A percentile compares a stretch with the other conserved stretches of the same genome.
Evolutionary conservation across 1,139 yeast species (phyloP).

Genomic region (Candida labiduridarum): DNA sequence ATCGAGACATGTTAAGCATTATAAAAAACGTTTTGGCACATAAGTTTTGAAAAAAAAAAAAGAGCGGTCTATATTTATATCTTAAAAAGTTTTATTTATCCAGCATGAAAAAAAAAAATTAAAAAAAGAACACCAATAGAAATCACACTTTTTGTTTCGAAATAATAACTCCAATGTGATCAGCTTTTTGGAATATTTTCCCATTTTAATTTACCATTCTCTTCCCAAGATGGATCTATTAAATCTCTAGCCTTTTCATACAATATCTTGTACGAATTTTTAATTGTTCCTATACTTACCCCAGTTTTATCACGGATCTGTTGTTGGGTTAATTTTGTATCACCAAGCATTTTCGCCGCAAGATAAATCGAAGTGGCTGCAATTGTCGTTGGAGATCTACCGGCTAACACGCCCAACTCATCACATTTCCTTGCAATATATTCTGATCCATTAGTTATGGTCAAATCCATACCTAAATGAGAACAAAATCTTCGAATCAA

Average conservation of each 20-base stretch:
- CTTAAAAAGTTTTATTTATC: not conserved
- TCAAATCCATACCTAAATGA: slow-evolving; percentile 82
- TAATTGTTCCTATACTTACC: slow-evolving; percentile 95
- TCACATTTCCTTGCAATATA: slow-evolving; percentile 85
- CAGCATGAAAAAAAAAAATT: not conserved
- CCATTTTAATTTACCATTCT: slow-evolving; percentile 64
- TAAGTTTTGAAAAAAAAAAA: not conserved
- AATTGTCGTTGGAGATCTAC: slow-evolving; percentile 94
- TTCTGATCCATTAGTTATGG: slow-evolving; percentile 89
- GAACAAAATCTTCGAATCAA: slow-evolving; percentile 94
- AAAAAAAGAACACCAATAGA: not conserved
- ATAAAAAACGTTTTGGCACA: slow-evolving; percentile 10
- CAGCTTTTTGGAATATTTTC: slow-evolving; percentile 56
- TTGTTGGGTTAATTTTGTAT: slow-evolving; percentile 59
- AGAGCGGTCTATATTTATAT: not conserved
- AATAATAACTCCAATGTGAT: not conserved
- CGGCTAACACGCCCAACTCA: slow-evolving; percentile 90
- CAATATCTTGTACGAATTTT: slow-evolving; percentile 83
- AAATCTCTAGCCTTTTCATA: slow-evolving; percentile 72
- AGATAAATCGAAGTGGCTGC: slow-evolving; percentile 96
- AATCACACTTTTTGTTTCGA: not conserved
- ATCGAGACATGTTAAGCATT: slow-evolving; percentile 19
- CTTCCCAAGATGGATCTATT: slow-evolving; percentile 78
- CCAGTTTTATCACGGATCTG: slow-evolving; percentile 93
- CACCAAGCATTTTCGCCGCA: slow-evolving; percentile 84